Base-by-base conservation (phyloP, 1,284 basidiomycete species). In the Naganishia liquefaciens region DNA sequence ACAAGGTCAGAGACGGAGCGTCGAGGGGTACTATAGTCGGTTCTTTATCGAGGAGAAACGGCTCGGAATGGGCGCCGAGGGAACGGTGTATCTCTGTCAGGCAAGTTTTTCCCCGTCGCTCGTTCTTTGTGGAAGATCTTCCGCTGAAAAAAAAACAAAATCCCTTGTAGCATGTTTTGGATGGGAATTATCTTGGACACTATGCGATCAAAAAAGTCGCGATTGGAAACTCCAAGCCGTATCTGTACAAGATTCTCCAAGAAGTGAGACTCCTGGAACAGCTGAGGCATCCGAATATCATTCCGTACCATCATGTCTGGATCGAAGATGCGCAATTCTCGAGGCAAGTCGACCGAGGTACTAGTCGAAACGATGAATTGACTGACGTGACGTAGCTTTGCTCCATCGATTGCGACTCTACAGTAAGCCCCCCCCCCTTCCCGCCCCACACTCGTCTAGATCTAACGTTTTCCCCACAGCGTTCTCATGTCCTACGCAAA, bases 161-260 rank as follows among this genome's bases (percentile, higher is more conserved):
- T n/a, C n/a, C n/a, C n/a, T n/a, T 10, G 43, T 71, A 92, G 87
- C 90, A 93, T 75, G 82, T 92, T 37, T 77, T 93, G 42, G 88
- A 92, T 69, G 88, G 87, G 5, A 91, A 91, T 74, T 80, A 84
- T 33, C 82, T 92, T 13, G 88, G 88, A 84, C 54, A 68, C 23
- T 93, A 93, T 74, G 93, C 93, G 0, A 90, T 97, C 58, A 97
- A 97, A 80, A 96, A 95, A 76, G 91, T 97, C 40, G 92, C 93
- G 0, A 89, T 97, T 0, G 93, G 93, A 39, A 86, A 91, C 70
- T 93, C 90, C 0, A 88, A 90, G 70, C 81, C 86, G 0, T 94
- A 95, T 79, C 82, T 94, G 3, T 79, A 91, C 47, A 86, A 86
- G 55, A 92, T 90, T 62, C 80, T 95, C 37, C 84, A 86, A 57